phyloP scores from a whole-genome alignment of 2,329 filamentous ascomycete genomes.

The Fusarium newnesense region DNA sequence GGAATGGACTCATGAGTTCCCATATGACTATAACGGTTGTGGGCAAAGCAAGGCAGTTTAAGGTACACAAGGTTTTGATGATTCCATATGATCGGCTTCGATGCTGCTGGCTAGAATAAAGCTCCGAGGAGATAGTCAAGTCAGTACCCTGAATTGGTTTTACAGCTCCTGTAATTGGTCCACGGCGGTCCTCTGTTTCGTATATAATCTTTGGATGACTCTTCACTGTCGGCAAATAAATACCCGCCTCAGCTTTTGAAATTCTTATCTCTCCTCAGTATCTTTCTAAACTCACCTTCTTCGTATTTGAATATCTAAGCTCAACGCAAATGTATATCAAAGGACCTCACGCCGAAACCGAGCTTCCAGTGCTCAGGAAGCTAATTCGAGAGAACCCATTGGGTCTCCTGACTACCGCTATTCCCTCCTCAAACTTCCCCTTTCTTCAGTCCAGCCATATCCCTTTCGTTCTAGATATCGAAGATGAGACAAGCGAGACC shows the following conservation, averaged over 20 bases:
- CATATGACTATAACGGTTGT: conserved; percentile 14
- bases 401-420: conserved; percentile 71
- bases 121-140: conserved; percentile 9
- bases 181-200: not conserved
- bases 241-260: not conserved
- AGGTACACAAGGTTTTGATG: not conserved
- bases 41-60: conserved; percentile 16
- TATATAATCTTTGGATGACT: not conserved
- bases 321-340: conserved; percentile 67
- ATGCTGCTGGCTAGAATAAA: not conserved
- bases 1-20: not conserved
- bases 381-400: conserved; percentile 70
- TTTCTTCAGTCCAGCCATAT: conserved; percentile 70
- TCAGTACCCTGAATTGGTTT: not conserved
- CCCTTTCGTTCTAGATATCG: conserved; percentile 66
- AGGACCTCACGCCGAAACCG: conserved; percentile 61
- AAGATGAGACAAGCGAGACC: conserved; percentile 53
- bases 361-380: conserved; percentile 60
- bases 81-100: conserved; percentile 18
- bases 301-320: not conserved
- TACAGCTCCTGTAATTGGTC: conserved; percentile 1
- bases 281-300: not conserved
- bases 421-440: conserved; percentile 59
- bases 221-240: not conserved
- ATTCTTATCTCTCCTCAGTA: not conserved